These are phyloP conservation scores for Epichloe sibirici DNA, from an alignment of 2,329 filamentous ascomycete species.

Conservation along the genomic window DNA sequence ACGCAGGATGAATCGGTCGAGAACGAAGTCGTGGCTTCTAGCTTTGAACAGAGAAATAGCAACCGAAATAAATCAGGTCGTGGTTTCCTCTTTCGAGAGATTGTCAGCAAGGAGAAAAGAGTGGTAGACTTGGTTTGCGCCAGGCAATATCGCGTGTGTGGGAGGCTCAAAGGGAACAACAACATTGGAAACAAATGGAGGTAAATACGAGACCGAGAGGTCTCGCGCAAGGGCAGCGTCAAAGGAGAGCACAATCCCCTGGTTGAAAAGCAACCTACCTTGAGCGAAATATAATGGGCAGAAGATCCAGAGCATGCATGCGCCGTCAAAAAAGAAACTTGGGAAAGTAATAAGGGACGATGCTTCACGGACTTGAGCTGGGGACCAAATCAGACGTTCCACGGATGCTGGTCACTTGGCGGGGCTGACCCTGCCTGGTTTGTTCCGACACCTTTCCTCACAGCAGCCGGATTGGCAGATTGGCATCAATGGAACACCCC, in stretches of 20 bases:
- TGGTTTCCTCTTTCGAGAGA: not conserved
- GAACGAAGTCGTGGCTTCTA: slow-evolving; percentile 1
- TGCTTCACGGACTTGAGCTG: not conserved
- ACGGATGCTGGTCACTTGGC: not conserved
- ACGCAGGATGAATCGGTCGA: not conserved
- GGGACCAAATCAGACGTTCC: not conserved
- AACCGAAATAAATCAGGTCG: not conserved
- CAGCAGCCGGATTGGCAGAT: too few species aligned
- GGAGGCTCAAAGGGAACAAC: not conserved
- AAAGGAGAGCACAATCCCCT: not conserved
- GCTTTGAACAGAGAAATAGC: not conserved
- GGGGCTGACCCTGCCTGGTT: not conserved
- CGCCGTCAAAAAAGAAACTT: not conserved
- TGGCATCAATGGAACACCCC: too few species aligned
- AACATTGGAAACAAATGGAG: not conserved
- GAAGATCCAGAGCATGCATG: not conserved
- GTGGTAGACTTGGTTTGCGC: not conserved
- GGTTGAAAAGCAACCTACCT: not conserved
- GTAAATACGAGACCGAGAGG: not conserved
- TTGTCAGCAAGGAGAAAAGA: not conserved
- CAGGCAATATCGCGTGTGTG: not conserved
- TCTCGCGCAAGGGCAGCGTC: not conserved
- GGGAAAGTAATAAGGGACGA: not conserved
- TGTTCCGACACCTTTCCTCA: too few species aligned
- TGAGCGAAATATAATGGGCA: too few species aligned